Conservation (phyloP, 108 stramenopile species). For the Cyclotella kingstonii region DNA sequence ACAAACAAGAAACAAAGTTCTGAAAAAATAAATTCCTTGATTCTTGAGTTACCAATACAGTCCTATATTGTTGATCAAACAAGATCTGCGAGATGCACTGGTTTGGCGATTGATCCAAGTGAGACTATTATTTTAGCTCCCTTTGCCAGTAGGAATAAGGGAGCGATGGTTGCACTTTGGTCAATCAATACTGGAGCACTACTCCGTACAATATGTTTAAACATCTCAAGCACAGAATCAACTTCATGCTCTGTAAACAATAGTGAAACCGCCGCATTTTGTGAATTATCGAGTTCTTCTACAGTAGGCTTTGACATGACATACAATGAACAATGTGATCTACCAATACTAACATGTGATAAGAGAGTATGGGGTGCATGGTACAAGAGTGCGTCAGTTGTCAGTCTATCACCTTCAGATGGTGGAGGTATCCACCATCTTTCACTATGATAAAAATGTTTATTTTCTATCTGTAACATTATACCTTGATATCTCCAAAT, state of each 20-base stretch:
- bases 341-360: conserved; percentile 5
- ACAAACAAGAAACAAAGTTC: conserved; percentile 5
- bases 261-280: conserved; percentile 5
- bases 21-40: not conserved
- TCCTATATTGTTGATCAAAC: conserved; percentile 15
- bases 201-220: conserved; percentile 17
- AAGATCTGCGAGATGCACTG: conserved; percentile 23
- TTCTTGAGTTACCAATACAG: conserved; percentile 7
- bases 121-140: conserved; percentile 29
- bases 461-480: not conserved
- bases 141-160: conserved; percentile 11
- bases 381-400: conserved; percentile 16
- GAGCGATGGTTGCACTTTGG: conserved; percentile 19
- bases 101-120: conserved; percentile 26
- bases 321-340: conserved; percentile 1
- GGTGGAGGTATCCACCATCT: conserved; percentile 33
- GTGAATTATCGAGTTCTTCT: conserved; percentile 24
- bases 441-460: not conserved
- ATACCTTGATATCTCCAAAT: too few relatives aligned
- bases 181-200: conserved; percentile 14
- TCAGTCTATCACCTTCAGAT: not conserved
- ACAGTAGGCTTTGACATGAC: conserved; percentile 28
- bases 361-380: conserved; percentile 13
- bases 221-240: not conserved
- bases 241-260: too few relatives aligned